Evolutionary conservation across 129 eudicot genomes (phyloP), one percentile per base, ranked within the genome.

Genomic region (Saussurea involucrata): DNA sequence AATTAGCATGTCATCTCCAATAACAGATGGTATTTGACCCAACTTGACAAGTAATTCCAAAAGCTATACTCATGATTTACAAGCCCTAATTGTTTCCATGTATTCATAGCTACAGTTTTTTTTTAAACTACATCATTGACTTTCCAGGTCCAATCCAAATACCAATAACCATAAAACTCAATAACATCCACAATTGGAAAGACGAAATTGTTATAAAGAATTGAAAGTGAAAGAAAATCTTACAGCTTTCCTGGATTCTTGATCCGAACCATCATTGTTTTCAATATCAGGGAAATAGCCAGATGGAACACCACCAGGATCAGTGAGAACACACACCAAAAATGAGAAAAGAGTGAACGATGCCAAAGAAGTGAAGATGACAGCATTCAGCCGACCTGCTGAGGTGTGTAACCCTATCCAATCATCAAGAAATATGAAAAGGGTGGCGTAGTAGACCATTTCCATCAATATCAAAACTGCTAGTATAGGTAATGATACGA

Each of bases 271-370:
- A 36, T 78, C 84, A 24, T 71, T 80, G 36, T 74, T 78, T 77
- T 92, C 98, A 77, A 92, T 88, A 83, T 92, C 98, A 72, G 98
- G 98, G n/a, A 86, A 75, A 73, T 86, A 92, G 2, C 78, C 86
- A 72, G 86, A 78, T 32, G 96, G 92, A 22, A 92, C 86, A 24
- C 71, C 83, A 74, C 96, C 98, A 36, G 98, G 98, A 68, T 90
- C 98, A 63, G 90, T 80, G 29, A 87, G 78, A 63, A 87, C 93
- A 80, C 89, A 90, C 0, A 85, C 84, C n/a, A 86, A 66, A 78
- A 92, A 90, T 0, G 94, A 83, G 63, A 85, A 90, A 66, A 86
- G 76, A 17, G 88, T 80, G 21, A 90, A 72, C 17, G 79, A 86
- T 67, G 88, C 86, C 71, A 92, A 80, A 5, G 80, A 66, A 25